These are phyloP conservation scores for Ophiosphaerella narmari DNA, from an alignment of 2,329 filamentous ascomycete genomes.

Conservation along the genomic window DNA sequence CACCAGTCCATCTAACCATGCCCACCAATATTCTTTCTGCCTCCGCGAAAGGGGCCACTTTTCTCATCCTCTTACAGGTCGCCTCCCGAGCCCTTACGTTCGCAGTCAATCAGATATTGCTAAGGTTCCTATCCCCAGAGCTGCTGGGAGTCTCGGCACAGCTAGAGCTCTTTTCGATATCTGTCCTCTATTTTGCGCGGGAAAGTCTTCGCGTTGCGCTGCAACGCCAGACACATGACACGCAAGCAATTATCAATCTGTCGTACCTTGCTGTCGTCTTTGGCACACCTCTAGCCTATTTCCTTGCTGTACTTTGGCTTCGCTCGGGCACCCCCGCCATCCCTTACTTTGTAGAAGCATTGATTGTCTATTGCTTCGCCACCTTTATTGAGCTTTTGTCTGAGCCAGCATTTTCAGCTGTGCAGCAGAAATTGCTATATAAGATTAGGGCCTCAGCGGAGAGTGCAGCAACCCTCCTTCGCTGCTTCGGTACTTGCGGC, in stretches of 20 bases:
- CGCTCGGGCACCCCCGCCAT: slow-evolving; percentile 58
- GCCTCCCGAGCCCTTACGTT: slow-evolving; percentile 88
- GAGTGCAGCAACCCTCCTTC: slow-evolving; percentile 75
- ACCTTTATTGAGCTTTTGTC: slow-evolving; percentile 76
- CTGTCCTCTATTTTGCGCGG: slow-evolving; percentile 90
- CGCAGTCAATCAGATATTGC: slow-evolving; percentile 84
- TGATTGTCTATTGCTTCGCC: slow-evolving; percentile 61
- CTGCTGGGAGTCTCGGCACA: slow-evolving; percentile 86
- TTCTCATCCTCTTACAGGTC: slow-evolving; percentile 87
- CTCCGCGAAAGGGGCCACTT: slow-evolving; percentile 73
- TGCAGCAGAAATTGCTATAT: slow-evolving; percentile 81
- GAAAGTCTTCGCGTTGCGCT: slow-evolving; percentile 91
- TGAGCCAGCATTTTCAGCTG: slow-evolving; percentile 87
- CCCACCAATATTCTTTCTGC: slow-evolving; percentile 45
- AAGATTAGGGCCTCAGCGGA: slow-evolving; percentile 81
- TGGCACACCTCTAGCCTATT: slow-evolving; percentile 66
- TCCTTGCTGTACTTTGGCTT: slow-evolving; percentile 72
- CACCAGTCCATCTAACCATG: slow-evolving; percentile 21
- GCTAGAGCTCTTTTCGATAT: slow-evolving; percentile 89
- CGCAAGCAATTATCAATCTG: slow-evolving; percentile 84
- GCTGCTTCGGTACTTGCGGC: slow-evolving; percentile 75
- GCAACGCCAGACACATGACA: slow-evolving; percentile 68
- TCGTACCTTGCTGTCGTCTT: slow-evolving; percentile 77
- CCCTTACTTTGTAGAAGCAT: slow-evolving; percentile 65
- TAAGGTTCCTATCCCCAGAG: slow-evolving; percentile 84